Percentiles rank a stretch among this genome's conserved stretches.
Conservation (phyloP, 208 protist species). For the Leishmania mexicana region DNA sequence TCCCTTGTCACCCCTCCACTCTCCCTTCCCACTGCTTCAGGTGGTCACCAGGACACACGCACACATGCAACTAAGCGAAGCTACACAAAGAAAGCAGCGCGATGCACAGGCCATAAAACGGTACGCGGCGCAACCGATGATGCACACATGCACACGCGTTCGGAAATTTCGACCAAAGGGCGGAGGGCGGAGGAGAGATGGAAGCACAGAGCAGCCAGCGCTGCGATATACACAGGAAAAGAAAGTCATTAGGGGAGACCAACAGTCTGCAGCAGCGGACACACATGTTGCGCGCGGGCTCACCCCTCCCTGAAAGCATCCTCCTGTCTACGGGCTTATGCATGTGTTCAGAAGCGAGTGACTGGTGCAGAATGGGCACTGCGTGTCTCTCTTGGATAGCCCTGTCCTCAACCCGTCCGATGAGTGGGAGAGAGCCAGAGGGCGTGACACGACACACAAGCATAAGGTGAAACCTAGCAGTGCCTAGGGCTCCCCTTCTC, state of each 20-base stretch:
- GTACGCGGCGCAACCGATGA: not conserved
- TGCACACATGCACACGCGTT: not conserved
- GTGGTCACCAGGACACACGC: not conserved
- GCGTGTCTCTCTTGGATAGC: not conserved
- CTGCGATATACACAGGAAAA: not conserved
- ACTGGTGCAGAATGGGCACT: not conserved
- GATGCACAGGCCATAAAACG: not conserved
- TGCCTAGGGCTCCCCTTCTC: constrained; percentile 7
- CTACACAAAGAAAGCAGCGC: not conserved
- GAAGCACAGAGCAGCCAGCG: not conserved
- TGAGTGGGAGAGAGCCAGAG: not conserved
- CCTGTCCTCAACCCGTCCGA: not conserved
- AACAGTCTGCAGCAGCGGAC: not conserved
- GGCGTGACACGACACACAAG: not conserved
- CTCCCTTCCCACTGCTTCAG: not conserved
- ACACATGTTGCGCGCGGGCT: not conserved
- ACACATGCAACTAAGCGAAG: not conserved
- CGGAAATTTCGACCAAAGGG: not conserved
- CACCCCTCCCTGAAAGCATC: not conserved
- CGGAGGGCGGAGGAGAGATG: not conserved
- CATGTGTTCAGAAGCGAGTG: not conserved
- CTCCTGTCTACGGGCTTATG: not conserved
- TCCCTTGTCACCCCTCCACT: not conserved
- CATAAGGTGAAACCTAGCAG: not conserved
- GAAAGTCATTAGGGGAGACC: not conserved